These are phyloP conservation scores for Penicillium pulvis DNA, from an alignment of 495 filamentous ascomycete genomes.

Conservation along the genomic window DNA sequence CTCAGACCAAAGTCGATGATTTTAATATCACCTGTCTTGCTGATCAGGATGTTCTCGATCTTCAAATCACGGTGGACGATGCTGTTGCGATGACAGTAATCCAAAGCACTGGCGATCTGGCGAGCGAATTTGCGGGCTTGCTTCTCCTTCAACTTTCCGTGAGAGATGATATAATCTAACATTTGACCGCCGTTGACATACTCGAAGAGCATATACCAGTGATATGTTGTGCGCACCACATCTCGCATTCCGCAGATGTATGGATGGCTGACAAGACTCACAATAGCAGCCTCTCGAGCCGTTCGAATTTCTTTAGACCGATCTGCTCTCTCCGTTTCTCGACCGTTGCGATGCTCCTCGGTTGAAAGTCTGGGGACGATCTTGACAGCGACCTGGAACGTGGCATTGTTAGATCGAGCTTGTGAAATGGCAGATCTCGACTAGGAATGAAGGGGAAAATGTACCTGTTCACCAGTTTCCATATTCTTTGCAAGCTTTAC, in stretches of 20 bases:
- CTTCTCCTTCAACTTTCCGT: slow-evolving; percentile 97
- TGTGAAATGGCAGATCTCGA: not conserved
- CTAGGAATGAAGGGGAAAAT: slow-evolving; percentile 16
- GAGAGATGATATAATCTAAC: slow-evolving; percentile 99
- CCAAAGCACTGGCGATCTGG: slow-evolving; percentile 96
- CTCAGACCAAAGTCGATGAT: slow-evolving; percentile 99
- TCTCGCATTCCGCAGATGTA: slow-evolving; percentile 98
- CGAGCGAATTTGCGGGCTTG: slow-evolving; percentile 96
- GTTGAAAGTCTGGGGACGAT: slow-evolving; percentile 91
- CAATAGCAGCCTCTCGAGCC: slow-evolving; percentile 94
- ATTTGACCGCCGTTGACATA: slow-evolving; percentile 99
- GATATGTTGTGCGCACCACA: slow-evolving; percentile 91
- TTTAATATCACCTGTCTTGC: slow-evolving; percentile 98
- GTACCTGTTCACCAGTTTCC: slow-evolving; percentile 79
- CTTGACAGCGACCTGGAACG: slow-evolving; percentile 84
- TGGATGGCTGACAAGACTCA: slow-evolving; percentile 90
- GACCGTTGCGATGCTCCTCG: slow-evolving; percentile 78
- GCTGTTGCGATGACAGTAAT: slow-evolving; percentile 98
- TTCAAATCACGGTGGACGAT: slow-evolving; percentile 98
- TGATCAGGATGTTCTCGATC: slow-evolving; percentile 99
- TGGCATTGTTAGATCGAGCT: not conserved
- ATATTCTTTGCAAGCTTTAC: slow-evolving; percentile 84
- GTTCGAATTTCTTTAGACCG: slow-evolving; percentile 97
- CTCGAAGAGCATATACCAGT: slow-evolving; percentile 99
- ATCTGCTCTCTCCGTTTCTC: slow-evolving; percentile 84